phyloP scores from a whole-genome alignment of 2,329 filamentous ascomycete genomes.

The Botrytis squamosa region DNA sequence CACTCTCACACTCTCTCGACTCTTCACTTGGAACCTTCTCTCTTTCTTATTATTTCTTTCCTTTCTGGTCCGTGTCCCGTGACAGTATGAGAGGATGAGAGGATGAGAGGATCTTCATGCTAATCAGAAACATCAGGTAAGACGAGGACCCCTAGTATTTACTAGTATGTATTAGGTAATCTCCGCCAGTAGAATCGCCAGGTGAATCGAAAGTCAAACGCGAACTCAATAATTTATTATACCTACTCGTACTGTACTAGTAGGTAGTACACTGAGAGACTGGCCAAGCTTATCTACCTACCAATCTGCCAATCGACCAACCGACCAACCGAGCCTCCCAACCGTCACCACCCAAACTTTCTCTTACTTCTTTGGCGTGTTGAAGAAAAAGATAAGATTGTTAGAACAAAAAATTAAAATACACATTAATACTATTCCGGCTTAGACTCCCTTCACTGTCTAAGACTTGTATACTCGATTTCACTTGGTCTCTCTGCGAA shows the following conservation, averaged over 20 bases:
- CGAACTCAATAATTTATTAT: background rate
- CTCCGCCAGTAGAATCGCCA: background rate
- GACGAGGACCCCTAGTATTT: background rate
- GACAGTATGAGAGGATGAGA: background rate
- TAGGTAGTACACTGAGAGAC: too few relatives aligned
- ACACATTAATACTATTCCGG: background rate
- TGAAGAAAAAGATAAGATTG: background rate
- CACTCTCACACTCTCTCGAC: too few relatives aligned
- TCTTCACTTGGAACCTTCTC: too few relatives aligned
- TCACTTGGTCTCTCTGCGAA: background rate
- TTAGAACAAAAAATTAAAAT: background rate
- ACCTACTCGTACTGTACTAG: background rate
- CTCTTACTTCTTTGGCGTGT: background rate
- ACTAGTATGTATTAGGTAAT: background rate
- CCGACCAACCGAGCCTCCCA: background rate
- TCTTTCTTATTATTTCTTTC: too few relatives aligned
- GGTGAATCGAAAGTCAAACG: too few relatives aligned
- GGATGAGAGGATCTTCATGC: too few relatives aligned
- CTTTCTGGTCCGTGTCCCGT: background rate
- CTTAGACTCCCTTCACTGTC: background rate
- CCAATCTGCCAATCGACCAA: too few relatives aligned
- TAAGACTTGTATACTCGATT: background rate
- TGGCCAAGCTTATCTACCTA: background rate
- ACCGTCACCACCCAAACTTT: background rate
- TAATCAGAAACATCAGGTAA: background rate